These are phyloP conservation scores for Neoscytalidium dimidiatum DNA, from an alignment of 2,329 filamentous ascomycete genomes.

Conservation along the genomic window DNA sequence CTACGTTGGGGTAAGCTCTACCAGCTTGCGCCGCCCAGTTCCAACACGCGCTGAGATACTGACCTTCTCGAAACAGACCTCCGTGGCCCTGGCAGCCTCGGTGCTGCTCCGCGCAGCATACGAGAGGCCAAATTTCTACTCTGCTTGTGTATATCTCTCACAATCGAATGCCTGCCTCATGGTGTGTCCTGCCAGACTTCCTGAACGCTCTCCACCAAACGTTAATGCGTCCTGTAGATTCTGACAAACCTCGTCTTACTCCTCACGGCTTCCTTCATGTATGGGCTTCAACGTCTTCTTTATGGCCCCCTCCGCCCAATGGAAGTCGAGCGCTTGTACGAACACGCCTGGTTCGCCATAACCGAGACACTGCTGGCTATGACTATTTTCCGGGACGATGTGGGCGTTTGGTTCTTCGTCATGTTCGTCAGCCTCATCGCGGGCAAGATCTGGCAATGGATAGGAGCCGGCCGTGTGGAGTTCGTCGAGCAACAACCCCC, in stretches of 20 bases:
- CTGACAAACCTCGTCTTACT: conserved; percentile 89
- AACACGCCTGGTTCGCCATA: conserved; percentile 97
- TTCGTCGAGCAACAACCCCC: conserved; percentile 94
- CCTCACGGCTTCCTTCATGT: conserved; percentile 76
- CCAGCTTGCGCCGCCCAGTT: not conserved
- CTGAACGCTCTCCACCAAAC: conserved; percentile 6
- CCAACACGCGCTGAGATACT: not conserved
- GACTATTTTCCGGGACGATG: conserved; percentile 95
- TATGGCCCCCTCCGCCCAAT: conserved; percentile 89
- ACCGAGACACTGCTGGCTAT: conserved; percentile 96
- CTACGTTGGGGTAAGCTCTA: conserved; percentile 21
- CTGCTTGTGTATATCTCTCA: conserved; percentile 92
- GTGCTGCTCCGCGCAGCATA: conserved; percentile 90
- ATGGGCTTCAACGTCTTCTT: conserved; percentile 83
- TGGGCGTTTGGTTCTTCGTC: conserved; percentile 90
- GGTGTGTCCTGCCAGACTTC: conserved; percentile 53
- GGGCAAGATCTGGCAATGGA: conserved; percentile 98
- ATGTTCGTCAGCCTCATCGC: conserved; percentile 95
- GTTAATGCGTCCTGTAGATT: conserved; percentile 57
- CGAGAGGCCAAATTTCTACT: conserved; percentile 97
- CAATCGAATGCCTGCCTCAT: conserved; percentile 96
- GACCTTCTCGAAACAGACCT: conserved; percentile 39
- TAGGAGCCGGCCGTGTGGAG: conserved; percentile 91
- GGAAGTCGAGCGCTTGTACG: conserved; percentile 95
- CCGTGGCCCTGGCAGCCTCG: conserved; percentile 77